A percentile compares a stretch with the other conserved stretches of the same genome.
phyloP scores from a whole-genome alignment of 2,329 filamentous ascomycete species.

The Magnaporthiopsis rhizophila region DNA sequence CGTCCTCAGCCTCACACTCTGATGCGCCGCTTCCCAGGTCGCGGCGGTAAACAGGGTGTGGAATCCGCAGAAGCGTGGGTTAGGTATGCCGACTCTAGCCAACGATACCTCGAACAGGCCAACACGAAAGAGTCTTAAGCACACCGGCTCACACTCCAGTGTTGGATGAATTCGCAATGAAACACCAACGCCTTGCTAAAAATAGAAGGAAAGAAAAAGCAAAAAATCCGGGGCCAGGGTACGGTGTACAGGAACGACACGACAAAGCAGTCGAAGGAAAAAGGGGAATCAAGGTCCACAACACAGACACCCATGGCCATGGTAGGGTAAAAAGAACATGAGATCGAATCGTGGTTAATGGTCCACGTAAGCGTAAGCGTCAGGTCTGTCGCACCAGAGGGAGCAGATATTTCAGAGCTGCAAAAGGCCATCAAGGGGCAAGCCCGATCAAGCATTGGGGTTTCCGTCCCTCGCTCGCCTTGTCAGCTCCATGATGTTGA shows the following conservation, averaged over 20 bases:
- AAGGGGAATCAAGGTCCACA: not conserved
- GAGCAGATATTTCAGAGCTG: not conserved
- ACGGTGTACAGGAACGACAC: not conserved
- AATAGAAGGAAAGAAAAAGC: slow-evolving; percentile 7
- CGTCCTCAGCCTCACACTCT: not conserved
- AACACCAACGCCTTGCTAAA: slow-evolving; percentile 9
- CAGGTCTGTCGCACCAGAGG: not conserved
- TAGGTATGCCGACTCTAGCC: not conserved
- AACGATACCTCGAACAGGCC: not conserved
- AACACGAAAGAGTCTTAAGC: not conserved
- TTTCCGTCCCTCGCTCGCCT: slow-evolving; percentile 31
- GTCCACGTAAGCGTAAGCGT: not conserved
- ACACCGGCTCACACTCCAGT: not conserved
- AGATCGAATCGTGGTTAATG: not conserved
- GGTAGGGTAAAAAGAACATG: not conserved
- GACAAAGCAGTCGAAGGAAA: not conserved
- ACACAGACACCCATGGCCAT: not conserved
- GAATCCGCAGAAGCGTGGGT: not conserved
- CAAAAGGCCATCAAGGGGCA: not conserved
- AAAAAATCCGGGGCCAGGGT: not conserved
- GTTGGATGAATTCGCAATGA: not conserved
- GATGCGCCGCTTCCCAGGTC: not conserved
- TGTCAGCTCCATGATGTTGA: slow-evolving; percentile 49
- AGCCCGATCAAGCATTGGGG: slow-evolving; percentile 17
- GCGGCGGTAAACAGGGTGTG: not conserved